These are phyloP conservation scores for Stephanocyclus meneghinianus DNA, from an alignment of 352 stramenopile genomes.

Conservation along the genomic window DNA sequence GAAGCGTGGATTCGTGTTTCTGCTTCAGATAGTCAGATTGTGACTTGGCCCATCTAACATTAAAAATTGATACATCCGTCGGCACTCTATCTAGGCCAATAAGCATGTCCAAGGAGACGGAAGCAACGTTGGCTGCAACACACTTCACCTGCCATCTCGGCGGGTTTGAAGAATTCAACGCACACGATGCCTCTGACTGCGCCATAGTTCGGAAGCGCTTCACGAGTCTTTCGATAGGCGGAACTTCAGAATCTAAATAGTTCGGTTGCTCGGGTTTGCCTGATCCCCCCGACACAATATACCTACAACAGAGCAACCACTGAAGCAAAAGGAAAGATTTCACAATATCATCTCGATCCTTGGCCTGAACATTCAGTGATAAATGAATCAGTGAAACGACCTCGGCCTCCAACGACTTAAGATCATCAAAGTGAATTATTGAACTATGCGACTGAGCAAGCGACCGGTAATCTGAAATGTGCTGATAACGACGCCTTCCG, in stretches of 20 bases:
- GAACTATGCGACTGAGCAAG: constrained; percentile 38
- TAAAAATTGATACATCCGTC: constrained; percentile 44
- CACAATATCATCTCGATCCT: constrained; percentile 16
- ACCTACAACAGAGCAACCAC: constrained; percentile 67
- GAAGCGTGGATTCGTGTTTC: constrained; percentile 37
- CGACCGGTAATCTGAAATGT: constrained; percentile 49
- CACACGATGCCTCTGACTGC: constrained; percentile 30
- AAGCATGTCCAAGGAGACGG: constrained; percentile 37
- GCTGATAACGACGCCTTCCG: constrained; percentile 46
- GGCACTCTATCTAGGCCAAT: constrained; percentile 29
- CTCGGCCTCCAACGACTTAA: constrained; percentile 43
- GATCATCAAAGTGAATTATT: constrained; percentile 48
- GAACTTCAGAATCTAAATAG: constrained; percentile 35
- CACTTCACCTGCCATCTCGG: constrained; percentile 77
- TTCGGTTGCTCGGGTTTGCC: constrained; percentile 10
- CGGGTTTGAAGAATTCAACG: constrained; percentile 57
- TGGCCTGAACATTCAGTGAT: constrained; percentile 37
- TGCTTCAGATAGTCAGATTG: constrained; percentile 49
- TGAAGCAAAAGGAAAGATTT: constrained; percentile 49
- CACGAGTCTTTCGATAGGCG: constrained; percentile 44
- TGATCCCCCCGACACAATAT: constrained; percentile 55
- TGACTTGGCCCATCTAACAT: constrained; percentile 48
- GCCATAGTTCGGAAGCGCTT: constrained; percentile 43
- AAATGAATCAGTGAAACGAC: constrained; percentile 31
- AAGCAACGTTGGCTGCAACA: constrained; percentile 53